Conservation (phyloP, 2,329 filamentous ascomycete genomes). For the Penicillium sclerotigenum region DNA sequence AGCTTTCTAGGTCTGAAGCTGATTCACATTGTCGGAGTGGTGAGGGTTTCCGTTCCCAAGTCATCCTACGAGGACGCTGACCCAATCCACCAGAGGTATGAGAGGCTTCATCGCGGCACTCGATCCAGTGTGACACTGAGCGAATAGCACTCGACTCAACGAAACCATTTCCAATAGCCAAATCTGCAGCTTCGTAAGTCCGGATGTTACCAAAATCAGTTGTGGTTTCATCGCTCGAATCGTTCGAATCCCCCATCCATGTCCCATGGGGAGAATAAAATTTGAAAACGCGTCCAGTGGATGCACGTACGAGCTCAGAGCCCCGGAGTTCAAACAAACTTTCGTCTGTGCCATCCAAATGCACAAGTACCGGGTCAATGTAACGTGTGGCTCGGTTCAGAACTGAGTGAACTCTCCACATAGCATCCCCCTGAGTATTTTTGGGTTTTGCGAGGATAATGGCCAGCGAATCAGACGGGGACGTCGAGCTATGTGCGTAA, state of each 20-base stretch:
- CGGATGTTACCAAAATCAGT: conserved; percentile 12
- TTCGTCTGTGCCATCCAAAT: background rate
- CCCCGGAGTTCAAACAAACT: conserved; percentile 4
- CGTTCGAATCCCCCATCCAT: conserved; percentile 13
- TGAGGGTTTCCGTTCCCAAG: background rate
- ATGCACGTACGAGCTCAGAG: conserved; percentile 10
- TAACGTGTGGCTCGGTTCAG: conserved; percentile 14
- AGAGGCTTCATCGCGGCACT: background rate
- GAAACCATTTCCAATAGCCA: conserved; percentile 18
- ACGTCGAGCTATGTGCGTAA: conserved; percentile 16
- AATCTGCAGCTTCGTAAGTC: background rate
- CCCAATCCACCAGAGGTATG: background rate
- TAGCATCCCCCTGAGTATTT: background rate
- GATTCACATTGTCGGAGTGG: background rate
- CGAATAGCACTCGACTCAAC: background rate
- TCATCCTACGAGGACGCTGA: background rate
- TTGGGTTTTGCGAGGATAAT: conserved; percentile 20
- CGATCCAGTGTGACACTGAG: background rate
- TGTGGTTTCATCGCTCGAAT: background rate
- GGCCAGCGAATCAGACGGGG: conserved; percentile 22
- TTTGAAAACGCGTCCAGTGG: conserved; percentile 15
- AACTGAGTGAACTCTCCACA: conserved; percentile 11
- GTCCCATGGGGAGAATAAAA: conserved; percentile 25
- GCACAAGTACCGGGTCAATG: conserved; percentile 25
- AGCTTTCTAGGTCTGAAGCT: too few relatives aligned